Evolutionary conservation across 495 filamentous ascomycete species (phyloP), one percentile per base, ranked within the genome.

Genomic region (Glarea lozoyensis): DNA sequence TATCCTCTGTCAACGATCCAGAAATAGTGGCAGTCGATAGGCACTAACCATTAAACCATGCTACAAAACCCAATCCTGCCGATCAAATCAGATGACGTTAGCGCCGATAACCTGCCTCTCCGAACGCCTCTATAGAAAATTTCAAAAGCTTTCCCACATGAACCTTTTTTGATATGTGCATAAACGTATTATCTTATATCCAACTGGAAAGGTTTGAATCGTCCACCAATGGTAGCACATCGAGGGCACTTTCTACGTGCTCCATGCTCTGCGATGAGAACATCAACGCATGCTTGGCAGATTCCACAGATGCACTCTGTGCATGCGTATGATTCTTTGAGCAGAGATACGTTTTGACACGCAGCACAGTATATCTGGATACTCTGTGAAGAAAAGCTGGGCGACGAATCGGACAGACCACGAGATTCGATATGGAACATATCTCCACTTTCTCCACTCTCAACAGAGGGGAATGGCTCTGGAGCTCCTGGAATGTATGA

Each of bases 261-360:
- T 9, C 73, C 72, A 56, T 75, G 73, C 54, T 77, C 73, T 35
- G 66, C 63, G 64, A 86, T 82, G 43, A 92, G 73, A 49, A 84
- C 78, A 48, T 84, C 78, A 13, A 94, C 86, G 46, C 88, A 95
- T 31, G 84, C 82, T 40, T 76, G 80, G 55, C 88, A 95, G 36
- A 94, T 72, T 2, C 88, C 88, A 56, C 86, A 92, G 38, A 95
- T 94, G 58, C 88, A 95, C 57, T 94, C 88, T 0, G 88, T 94
- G 61, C 88, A 95, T 10, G 88, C 88, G 56, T 84, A 95, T 22
- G 83, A 87, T 44, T 89, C 82, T 45, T 78, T 79, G 33, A 95
- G 61, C 2, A 82, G 60, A 46, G 80, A 86, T 2, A 82, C 60
- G 15, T 79, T 75, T 47, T 82, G 81, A 57, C 88, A 95, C 13